Base-by-base conservation (phyloP, 129 eudicot species). In the Ambrosia trifida region DNA sequence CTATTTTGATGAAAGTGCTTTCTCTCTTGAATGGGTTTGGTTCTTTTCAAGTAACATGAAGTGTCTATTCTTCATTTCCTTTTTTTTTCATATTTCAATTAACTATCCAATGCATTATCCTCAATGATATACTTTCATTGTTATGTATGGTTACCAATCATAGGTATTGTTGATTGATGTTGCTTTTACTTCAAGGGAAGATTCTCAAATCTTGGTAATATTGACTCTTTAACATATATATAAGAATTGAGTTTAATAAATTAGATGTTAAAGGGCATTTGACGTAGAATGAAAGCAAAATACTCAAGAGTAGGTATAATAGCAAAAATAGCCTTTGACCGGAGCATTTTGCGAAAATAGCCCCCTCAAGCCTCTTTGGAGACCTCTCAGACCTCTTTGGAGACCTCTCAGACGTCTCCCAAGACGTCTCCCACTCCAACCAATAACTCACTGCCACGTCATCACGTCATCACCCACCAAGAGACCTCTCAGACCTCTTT, bases 11-110 rank as follows among this genome's bases (percentile, higher is more conserved):
- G 82, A 70, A 78, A 70, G 20, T 78, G 72, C 67, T 38, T 77
- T 68, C n/a, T 68, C n/a, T 69, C 68, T 13, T 69, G 16, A 36
- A 11, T 24, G 65, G 75, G 38, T 17, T 69, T 77, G 66, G 45
- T 18, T 77, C 65, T 77, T 61, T 41, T 78, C 20, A 78, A 68
- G 77, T 52, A 70, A 63, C 72, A 78, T 64, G 68, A 78, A 70
- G 77, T 78, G 82, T 78, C 82, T 47, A 77, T 77, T 62, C 53
- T 77, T 52, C 77, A 71, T 49, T 63, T 78, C 60, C 66, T 38
- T 61, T 77, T 24, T 40, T 40, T 46, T 78, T 70, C 19, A 70
- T 57, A 41, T 63, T 62, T 70, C 81, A 51, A 72, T 78, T 70
- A 10, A 19, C 67, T 44, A 43, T 65, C 40, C 47, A 14, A 53